Evolutionary conservation across 371 early-diverging fungal genomes (phyloP).

Genomic region (Zychaea mexicana): DNA sequence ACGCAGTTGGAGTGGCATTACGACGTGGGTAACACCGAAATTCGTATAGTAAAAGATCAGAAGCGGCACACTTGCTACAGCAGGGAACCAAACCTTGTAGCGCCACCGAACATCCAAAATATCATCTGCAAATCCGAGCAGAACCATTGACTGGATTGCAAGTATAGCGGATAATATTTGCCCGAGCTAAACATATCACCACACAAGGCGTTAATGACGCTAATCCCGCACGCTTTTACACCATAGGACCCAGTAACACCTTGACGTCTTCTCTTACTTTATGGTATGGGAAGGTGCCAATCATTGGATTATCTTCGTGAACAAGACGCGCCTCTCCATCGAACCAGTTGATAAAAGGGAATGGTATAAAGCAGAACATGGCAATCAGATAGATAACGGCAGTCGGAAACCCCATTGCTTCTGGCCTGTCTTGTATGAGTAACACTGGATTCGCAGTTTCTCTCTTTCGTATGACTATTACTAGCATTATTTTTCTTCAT

Average conservation of each 20-base stretch:
- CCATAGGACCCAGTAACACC: not conserved
- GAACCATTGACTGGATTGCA: conserved; percentile 90
- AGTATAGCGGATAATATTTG: conserved; percentile 88
- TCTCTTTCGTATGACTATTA: no score
- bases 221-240: not conserved
- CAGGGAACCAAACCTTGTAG: conserved; percentile 94
- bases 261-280: conserved; percentile 48
- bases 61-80: conserved; percentile 91
- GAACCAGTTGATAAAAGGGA: conserved; percentile 87
- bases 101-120: conserved; percentile 96
- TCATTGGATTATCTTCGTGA: conserved; percentile 35
- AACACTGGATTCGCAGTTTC: no score
- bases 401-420: conserved; percentile 46
- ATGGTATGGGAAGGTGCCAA: conserved; percentile 71
- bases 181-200: no score
- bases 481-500: no score
- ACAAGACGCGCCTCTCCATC: conserved; percentile 35
- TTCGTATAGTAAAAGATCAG: conserved; percentile 93
- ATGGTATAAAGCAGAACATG: conserved; percentile 92
- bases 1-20: conserved; percentile 84
- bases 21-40: conserved; percentile 84
- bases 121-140: conserved; percentile 98
- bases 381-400: conserved; percentile 78
- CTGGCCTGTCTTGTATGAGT: conserved; percentile 26
- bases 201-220: no score